Percentiles rank a stretch among this genome's conserved stretches.
Conservation (phyloP, 495 filamentous ascomycete genomes). For the Tuber brumale region DNA sequence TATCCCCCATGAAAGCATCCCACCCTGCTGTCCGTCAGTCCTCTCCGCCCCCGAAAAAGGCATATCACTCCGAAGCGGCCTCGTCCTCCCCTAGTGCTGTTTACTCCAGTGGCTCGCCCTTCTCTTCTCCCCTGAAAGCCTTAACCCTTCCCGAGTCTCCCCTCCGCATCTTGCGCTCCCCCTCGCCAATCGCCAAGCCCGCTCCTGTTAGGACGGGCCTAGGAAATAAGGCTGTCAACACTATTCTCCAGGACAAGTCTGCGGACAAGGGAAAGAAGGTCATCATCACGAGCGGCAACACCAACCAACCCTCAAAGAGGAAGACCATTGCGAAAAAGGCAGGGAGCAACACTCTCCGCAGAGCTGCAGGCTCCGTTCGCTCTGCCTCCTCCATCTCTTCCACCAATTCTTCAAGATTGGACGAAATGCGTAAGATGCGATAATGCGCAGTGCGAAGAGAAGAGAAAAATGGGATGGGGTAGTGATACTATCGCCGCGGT, state of each 20-base stretch:
- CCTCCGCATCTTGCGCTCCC: conserved; percentile 30
- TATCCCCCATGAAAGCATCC: conserved; percentile 16
- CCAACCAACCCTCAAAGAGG: conserved; percentile 24
- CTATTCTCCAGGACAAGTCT: conserved; percentile 34
- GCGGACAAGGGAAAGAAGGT: conserved; percentile 38
- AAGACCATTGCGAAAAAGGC: conserved; percentile 32
- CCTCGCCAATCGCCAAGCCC: conserved; percentile 29
- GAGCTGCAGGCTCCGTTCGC: conserved; percentile 31
- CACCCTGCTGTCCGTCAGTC: conserved; percentile 37
- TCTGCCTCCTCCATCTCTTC: conserved; percentile 10
- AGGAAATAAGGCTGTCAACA: conserved; percentile 36
- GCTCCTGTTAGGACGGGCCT: conserved; percentile 33
- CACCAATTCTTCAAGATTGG: conserved; percentile 33
- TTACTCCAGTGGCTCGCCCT: not conserved
- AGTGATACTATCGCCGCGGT: not conserved
- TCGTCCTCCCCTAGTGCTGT: conserved; percentile 19
- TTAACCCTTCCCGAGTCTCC: conserved; percentile 20
- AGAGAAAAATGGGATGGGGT: conserved; percentile 5
- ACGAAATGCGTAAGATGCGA: conserved; percentile 41
- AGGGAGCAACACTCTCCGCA: conserved; percentile 34
- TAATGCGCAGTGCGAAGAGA: conserved; percentile 18
- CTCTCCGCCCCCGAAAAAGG: conserved; percentile 21
- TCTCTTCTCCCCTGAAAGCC: conserved; percentile 14
- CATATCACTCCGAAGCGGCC: conserved; percentile 21
- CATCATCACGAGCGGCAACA: conserved; percentile 32